Evolutionary conservation across 2,329 filamentous ascomycete genomes (phyloP), one percentile per base, ranked within the genome.

Genomic region (Fusarium piperis): DNA sequence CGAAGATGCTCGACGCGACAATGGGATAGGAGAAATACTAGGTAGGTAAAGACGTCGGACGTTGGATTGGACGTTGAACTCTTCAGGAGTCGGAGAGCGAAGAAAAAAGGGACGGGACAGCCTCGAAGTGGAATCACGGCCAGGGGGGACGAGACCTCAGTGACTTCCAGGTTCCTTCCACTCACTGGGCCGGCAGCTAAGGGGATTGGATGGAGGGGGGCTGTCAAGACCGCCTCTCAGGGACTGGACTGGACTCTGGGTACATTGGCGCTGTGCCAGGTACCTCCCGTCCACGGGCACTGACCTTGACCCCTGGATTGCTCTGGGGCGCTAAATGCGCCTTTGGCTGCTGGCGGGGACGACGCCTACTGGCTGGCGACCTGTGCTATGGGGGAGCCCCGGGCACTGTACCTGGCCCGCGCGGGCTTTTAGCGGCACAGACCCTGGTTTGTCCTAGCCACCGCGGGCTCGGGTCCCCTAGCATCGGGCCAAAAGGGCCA

Each of bases 221-320:
- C 72, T 75, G 73, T 76, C 73, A 75, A 66, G 73, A 69, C 73
- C 71, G 62, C 60, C 73, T 65, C 71, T 44, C 46, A 51, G 46
- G 32, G 48, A 44, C 41, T 44, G 39, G 39, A 44, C 39, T 44
- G 13, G 38, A 26, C 70, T 62, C 60, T 33, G 58, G 30, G 61
- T 62, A 73, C 70, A 73, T 71, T 73, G 73, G 60, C 67, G 57
- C 72, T 67, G 55, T 60, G 64, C 70, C 70, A 65, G 69, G 70
- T 73, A 73, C 70, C 59, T 72, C 67, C 35, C 70, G 53, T 73
- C 53, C 59, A 41, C 36, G 55, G 60, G 69, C 46, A 65, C 59
- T 60, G 64, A 20, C 16, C 67, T 52, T 68, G 70, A 73, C 70
- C 70, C 70, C 70, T 73, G 70, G 56, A 71, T 62, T 59, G 51